Evolutionary conservation across 2,329 filamentous ascomycete species (phyloP).

Genomic region (Teratosphaeria destructans): DNA sequence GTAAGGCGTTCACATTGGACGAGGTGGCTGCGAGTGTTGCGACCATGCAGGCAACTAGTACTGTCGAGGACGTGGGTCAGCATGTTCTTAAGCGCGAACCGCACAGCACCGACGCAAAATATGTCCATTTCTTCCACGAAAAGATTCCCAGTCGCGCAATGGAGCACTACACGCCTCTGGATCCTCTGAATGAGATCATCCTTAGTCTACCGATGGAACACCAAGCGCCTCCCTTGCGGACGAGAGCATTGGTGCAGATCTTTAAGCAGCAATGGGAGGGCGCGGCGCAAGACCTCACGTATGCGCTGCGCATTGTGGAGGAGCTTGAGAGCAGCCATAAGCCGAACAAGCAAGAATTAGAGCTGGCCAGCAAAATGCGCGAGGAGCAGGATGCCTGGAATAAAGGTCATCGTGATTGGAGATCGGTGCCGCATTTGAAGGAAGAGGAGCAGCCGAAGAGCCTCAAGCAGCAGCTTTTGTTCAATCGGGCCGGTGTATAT

Average conservation of each 20-base stretch:
- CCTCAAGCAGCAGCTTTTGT: conserved; percentile 62
- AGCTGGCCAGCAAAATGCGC: conserved; percentile 38
- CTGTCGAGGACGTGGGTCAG: conserved; percentile 64
- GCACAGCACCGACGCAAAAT: conserved; percentile 62
- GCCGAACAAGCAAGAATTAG: conserved; percentile 41
- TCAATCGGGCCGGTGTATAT: conserved; percentile 65
- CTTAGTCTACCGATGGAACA: conserved; percentile 51
- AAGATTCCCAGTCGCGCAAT: conserved; percentile 71
- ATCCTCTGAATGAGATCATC: conserved; percentile 58
- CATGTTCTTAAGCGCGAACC: conserved; percentile 61
- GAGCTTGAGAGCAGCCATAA: conserved; percentile 32
- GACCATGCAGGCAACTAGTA: conserved; percentile 70
- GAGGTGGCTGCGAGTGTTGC: conserved; percentile 76
- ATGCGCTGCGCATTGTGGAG: conserved; percentile 50
- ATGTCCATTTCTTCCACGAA: conserved; percentile 89
- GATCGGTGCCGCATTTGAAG: conserved; percentile 41
- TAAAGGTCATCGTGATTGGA: conserved; percentile 35
- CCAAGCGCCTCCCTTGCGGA: conserved; percentile 59
- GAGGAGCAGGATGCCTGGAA: conserved; percentile 27
- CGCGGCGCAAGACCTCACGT: conserved; percentile 59
- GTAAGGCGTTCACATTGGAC: conserved; percentile 67
- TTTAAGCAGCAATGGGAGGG: conserved; percentile 66
- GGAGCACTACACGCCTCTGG: conserved; percentile 59
- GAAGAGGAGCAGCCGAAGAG: conserved; percentile 63
- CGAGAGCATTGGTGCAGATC: conserved; percentile 61